phyloP scores from a whole-genome alignment of 208 protist genomes.

The Acanthamoeba royreba region DNA sequence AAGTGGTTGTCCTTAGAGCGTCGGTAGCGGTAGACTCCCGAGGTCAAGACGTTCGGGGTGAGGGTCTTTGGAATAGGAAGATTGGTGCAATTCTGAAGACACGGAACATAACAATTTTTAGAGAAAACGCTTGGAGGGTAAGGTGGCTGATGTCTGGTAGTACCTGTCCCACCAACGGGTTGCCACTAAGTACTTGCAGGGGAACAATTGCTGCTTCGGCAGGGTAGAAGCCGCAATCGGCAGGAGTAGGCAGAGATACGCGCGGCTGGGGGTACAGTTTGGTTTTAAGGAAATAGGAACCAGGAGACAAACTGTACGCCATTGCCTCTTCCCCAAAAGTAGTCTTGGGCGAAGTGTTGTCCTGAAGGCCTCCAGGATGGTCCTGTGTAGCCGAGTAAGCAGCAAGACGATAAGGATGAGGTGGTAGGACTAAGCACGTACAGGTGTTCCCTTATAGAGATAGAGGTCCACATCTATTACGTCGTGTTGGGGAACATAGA shows the following conservation, averaged over 20 bases:
- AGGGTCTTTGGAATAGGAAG: background rate
- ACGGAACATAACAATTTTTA: background rate
- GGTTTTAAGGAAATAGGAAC: slow-evolving; percentile 4
- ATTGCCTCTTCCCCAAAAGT: background rate
- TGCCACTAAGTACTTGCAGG: background rate
- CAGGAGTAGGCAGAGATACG: background rate
- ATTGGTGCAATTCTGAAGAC: background rate
- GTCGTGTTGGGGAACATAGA: background rate
- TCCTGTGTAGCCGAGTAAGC: background rate
- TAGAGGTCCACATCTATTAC: slow-evolving; percentile 2
- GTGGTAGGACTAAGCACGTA: background rate
- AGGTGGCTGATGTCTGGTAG: background rate
- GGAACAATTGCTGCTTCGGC: background rate
- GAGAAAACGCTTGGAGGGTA: background rate
- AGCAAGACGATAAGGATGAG: background rate
- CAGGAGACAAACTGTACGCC: background rate
- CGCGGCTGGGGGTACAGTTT: background rate
- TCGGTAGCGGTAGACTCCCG: background rate
- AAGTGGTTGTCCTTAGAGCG: background rate
- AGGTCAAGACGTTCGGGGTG: background rate
- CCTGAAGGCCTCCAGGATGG: background rate
- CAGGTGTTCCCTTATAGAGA: background rate
- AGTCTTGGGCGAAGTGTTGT: background rate
- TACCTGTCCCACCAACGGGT: slow-evolving; percentile 2
- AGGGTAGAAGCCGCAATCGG: background rate